These are phyloP conservation scores for Phytophthora nicotianae DNA, from an alignment of 352 stramenopile genomes.

Conservation along the genomic window DNA sequence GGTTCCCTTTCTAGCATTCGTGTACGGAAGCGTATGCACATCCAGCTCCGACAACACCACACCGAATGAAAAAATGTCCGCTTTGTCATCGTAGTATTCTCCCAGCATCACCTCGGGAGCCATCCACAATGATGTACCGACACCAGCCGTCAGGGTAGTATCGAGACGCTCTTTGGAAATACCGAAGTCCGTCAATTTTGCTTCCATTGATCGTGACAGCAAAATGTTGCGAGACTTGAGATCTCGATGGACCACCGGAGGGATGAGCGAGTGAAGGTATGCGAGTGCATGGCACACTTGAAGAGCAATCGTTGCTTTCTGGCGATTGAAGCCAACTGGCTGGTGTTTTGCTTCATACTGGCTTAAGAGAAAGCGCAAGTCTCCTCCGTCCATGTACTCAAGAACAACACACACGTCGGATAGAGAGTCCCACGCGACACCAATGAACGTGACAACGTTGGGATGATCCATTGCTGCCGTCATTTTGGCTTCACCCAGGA, in stretches of 20 bases:
- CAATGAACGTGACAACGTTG: slow-evolving; percentile 29
- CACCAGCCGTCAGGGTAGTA: slow-evolving; percentile 24
- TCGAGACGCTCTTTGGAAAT: slow-evolving; percentile 23
- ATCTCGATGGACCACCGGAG: too few species aligned
- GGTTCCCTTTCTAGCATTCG: slow-evolving; percentile 34
- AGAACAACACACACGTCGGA: slow-evolving; percentile 46
- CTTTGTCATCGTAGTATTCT: slow-evolving; percentile 31
- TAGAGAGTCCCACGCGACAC: slow-evolving; percentile 46
- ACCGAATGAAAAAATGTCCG: slow-evolving; percentile 43
- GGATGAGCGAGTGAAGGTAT: too few species aligned
- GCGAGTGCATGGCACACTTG: slow-evolving; percentile 39
- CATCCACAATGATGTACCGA: slow-evolving; percentile 32
- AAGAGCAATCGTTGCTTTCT: slow-evolving; percentile 34
- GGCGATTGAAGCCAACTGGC: slow-evolving; percentile 13
- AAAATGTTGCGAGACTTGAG: slow-evolving; percentile 65
- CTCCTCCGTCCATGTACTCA: slow-evolving; percentile 53
- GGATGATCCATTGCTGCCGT: too few species aligned
- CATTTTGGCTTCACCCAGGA: slow-evolving; percentile 50
- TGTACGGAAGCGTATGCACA: slow-evolving; percentile 27
- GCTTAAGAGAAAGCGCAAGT: slow-evolving; percentile 42
- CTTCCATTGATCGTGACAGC: slow-evolving; percentile 22
- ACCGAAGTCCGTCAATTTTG: slow-evolving; percentile 40
- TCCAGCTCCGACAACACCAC: too few species aligned
- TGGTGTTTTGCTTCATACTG: slow-evolving; percentile 14
- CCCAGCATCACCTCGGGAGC: too few species aligned